Conservation (phyloP, 495 filamentous ascomycete genomes). For the Podospora anserina region DNA sequence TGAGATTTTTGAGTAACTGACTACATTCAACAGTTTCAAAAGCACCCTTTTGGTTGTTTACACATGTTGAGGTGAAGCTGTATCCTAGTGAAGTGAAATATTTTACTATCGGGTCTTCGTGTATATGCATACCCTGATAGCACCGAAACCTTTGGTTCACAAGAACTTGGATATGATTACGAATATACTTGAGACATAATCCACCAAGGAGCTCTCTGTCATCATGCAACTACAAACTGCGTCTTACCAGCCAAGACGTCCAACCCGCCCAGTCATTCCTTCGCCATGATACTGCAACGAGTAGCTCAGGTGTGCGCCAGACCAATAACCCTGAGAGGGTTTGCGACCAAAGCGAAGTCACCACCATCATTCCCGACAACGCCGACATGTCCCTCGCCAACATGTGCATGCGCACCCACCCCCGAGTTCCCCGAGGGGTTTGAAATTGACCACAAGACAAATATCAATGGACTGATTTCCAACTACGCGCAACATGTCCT, state of each 20-base stretch:
- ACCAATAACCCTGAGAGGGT: not conserved
- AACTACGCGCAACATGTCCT: slow-evolving; percentile 79
- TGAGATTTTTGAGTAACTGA: too few species aligned
- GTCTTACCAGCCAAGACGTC: not conserved
- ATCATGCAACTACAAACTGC: slow-evolving; percentile 4
- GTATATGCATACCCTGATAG: not conserved
- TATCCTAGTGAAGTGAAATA: not conserved
- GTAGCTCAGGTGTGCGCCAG: slow-evolving; percentile 10
- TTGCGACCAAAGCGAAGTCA: slow-evolving; percentile 14
- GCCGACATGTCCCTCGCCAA: slow-evolving; percentile 65
- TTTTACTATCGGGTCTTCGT: not conserved
- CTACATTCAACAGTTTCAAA: too few species aligned
- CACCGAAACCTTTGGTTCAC: not conserved
- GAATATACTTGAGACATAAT: not conserved
- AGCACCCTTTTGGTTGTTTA: too few species aligned
- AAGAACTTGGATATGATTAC: not conserved
- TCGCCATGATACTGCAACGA: not conserved
- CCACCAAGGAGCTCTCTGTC: not conserved
- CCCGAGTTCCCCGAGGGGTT: slow-evolving; percentile 62
- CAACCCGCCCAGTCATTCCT: not conserved
- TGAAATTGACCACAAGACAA: slow-evolving; percentile 69
- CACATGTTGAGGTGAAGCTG: too few species aligned
- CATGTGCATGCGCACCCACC: slow-evolving; percentile 65
- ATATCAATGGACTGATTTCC: slow-evolving; percentile 71
- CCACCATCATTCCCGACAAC: slow-evolving; percentile 46